Evolutionary conservation across 805 yeast genomes (phyloP).

Genomic region (Zygoascus bituminiphila): DNA sequence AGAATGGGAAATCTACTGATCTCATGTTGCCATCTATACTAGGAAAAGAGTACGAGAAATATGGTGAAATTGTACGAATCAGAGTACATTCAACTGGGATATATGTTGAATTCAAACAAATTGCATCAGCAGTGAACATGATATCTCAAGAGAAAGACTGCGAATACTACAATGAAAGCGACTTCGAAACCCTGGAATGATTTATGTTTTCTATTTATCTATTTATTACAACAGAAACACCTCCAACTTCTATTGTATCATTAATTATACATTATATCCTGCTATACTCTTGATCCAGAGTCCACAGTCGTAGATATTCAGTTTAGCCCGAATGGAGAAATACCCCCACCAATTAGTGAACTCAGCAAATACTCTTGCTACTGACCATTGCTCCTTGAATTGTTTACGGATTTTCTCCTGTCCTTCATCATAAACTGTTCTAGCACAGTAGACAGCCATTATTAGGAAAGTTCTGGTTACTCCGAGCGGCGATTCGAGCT

Average conservation of each 20-base stretch:
- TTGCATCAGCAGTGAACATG: not conserved
- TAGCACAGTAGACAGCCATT: constrained; percentile 84
- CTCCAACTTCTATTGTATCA: too few species aligned
- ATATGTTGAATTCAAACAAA: constrained; percentile 2
- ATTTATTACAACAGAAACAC: too few species aligned
- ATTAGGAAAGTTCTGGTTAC: constrained; percentile 81
- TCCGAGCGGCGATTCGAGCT: constrained; percentile 72
- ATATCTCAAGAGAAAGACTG: not conserved
- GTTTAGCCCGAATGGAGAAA: constrained; percentile 27
- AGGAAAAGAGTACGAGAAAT: constrained; percentile 3
- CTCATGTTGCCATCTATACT: not conserved
- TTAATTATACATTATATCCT: too few species aligned
- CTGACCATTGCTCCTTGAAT: constrained; percentile 15
- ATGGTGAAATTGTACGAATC: constrained; percentile 2
- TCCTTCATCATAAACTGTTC: constrained; percentile 64
- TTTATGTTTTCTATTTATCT: too few species aligned
- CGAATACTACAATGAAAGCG: not conserved
- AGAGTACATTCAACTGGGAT: not conserved
- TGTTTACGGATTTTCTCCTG: constrained; percentile 31
- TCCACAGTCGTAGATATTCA: constrained; percentile 28
- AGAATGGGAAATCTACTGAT: not conserved
- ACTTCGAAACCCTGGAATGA: too few species aligned
- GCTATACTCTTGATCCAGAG: not conserved
- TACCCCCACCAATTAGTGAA: constrained; percentile 28
- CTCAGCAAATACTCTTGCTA: constrained; percentile 19